Conservation (phyloP, 225 moss, liverwort and hornwort species). For the Polytrichum formosum region DNA sequence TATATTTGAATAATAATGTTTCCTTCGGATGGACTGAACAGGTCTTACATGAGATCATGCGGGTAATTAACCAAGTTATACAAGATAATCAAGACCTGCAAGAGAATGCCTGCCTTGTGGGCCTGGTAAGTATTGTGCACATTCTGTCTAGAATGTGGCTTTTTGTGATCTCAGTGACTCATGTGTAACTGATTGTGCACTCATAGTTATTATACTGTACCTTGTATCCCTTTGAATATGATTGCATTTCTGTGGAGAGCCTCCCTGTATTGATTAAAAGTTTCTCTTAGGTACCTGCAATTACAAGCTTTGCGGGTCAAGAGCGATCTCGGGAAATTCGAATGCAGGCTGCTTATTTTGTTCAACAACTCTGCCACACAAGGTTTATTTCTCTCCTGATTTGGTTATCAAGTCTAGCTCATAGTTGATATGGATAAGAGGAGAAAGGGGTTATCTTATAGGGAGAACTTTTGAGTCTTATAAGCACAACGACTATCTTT, state of each 20-base stretch:
- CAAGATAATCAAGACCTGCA: conserved; percentile 71
- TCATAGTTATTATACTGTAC: no score
- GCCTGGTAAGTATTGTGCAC: conserved; percentile 58
- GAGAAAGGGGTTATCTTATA: no score
- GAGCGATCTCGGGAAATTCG: conserved; percentile 75
- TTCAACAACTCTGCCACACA: conserved; percentile 85
- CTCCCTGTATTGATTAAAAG: neutral
- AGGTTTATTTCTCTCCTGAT: conserved; percentile 38
- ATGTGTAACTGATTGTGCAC: no score
- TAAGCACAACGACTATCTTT: no score
- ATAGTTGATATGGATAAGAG: no score
- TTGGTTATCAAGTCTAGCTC: neutral
- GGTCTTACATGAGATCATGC: conserved; percentile 79
- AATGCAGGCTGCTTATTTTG: conserved; percentile 81
- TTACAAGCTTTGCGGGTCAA: conserved; percentile 74
- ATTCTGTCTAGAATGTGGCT: conserved; percentile 3
- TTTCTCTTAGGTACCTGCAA: conserved; percentile 61
- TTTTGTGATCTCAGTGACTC: neutral
- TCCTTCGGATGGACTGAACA: conserved; percentile 20
- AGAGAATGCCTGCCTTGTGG: conserved; percentile 95
- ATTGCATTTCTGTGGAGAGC: neutral
- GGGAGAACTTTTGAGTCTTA: no score
- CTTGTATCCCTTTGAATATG: no score
- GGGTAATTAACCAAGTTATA: conserved; percentile 79
- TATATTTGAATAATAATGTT: no score